Evolutionary conservation across 768 basidiomycete species (phyloP).

Genomic region (Cystobasidium ongulense): DNA sequence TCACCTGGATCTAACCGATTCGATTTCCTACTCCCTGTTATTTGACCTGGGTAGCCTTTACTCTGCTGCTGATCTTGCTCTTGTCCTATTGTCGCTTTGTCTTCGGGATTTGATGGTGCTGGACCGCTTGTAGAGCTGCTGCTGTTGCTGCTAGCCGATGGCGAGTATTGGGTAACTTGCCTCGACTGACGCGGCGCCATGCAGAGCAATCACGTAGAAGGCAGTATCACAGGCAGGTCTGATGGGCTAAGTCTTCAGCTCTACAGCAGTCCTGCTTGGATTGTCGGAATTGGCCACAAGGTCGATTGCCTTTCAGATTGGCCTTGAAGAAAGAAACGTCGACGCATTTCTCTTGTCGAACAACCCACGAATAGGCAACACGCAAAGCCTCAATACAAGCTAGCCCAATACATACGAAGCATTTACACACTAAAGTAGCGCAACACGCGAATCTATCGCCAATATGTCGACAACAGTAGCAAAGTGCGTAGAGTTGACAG

Average conservation of each 20-base stretch:
- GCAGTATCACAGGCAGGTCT: no score
- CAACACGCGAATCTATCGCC: background rate
- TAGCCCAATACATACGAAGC: no score
- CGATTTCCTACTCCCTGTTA: background rate
- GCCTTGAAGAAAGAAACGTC: no score
- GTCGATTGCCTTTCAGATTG: no score
- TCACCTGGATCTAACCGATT: background rate
- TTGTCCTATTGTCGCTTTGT: background rate
- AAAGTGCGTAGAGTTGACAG: background rate
- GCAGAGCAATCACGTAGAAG: no score
- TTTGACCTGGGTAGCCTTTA: background rate
- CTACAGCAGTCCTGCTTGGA: no score
- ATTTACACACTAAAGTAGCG: background rate
- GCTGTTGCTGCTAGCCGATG: background rate
- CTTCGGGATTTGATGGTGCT: background rate
- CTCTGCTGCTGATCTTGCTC: background rate
- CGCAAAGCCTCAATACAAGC: no score
- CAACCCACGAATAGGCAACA: no score
- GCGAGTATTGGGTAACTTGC: background rate
- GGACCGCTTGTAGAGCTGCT: background rate
- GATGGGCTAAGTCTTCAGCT: no score
- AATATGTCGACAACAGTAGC: background rate
- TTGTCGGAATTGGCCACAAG: no score
- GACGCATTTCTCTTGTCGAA: no score
- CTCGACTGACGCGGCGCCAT: background rate